Base-by-base conservation (phyloP, 768 basidiomycete genomes). In the Naganishia friedmannii region DNA sequence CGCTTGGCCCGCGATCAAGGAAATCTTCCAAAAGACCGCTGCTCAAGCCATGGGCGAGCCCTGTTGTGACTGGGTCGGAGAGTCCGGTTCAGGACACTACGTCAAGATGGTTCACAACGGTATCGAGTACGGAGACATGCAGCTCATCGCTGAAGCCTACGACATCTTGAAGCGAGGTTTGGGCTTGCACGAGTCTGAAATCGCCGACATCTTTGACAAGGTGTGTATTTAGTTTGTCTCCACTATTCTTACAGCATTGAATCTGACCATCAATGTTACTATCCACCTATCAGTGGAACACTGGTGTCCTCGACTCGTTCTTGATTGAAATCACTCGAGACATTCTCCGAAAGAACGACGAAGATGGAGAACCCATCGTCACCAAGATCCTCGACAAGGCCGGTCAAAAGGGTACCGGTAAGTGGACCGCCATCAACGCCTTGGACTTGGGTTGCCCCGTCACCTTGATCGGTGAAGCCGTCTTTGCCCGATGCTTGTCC, bases 81-180 rank as follows among this genome's bases (percentile, higher is more conserved):
- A 94, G 83, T 89, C 88, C 72, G 96, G 78, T 73, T 77, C 80
- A 57, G 94, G 93, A 34, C 95, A 98, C 85, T 99, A 98, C 83
- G 95, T 99, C 83, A 99, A 99, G 86, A 98, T 99, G 95, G 95
- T 99, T 72, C 95, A 99, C 81, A 84, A 84, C 94, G 95, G 95
- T 85, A 99, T 99, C 82, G 96, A 99, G 83, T 97, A 97, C 80
- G 94, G 83, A 77, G 96, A 99, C 84, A 99, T 99, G 96, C 95
- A 98, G 82, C 85, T 98, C 80, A 98, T 99, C 75, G 92, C 93
- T 72, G 96, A 99, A 83, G 93, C 92, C 6, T 99, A 99, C 82
- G 95, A 97, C 81, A 96, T 99, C 83, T 88, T 99, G 80, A 81
- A 80, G 86, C 91, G 93, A 75, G 95, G 95, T 72, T 89, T 98